Evolutionary conservation across 2,329 filamentous ascomycete species (phyloP).

Genomic region (Xylariaceae sp.): DNA sequence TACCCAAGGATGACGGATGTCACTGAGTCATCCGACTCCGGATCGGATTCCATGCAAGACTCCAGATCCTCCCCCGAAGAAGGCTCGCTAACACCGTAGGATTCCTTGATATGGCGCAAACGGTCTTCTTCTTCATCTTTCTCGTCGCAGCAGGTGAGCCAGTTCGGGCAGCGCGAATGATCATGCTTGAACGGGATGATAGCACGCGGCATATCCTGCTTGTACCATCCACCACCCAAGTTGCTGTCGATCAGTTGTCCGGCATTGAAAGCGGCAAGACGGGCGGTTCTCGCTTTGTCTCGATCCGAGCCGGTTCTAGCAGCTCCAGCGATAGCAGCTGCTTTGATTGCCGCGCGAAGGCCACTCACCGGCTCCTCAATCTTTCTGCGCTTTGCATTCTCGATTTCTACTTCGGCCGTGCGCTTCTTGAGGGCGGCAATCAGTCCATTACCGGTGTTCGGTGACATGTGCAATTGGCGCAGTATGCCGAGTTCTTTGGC

Average conservation of each 20-base stretch:
- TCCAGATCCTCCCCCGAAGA: not conserved
- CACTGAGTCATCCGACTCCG: too few species aligned
- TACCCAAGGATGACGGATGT: too few species aligned
- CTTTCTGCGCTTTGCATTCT: not conserved
- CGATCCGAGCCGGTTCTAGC: slow-evolving; percentile 2
- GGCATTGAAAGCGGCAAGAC: slow-evolving; percentile 2
- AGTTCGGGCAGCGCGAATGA: slow-evolving; percentile 1
- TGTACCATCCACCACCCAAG: not conserved
- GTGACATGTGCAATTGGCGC: not conserved
- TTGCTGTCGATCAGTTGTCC: not conserved
- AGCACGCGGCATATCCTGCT: not conserved
- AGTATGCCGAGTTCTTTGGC: not conserved
- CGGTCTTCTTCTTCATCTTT: not conserved
- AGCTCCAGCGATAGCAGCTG: slow-evolving; percentile 3
- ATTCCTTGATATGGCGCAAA: slow-evolving; percentile 40
- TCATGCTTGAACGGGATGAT: slow-evolving; percentile 2
- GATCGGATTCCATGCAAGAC: too few species aligned
- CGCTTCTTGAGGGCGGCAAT: not conserved
- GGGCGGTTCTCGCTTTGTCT: not conserved
- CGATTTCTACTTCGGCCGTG: not conserved
- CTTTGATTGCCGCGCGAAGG: slow-evolving; percentile 5
- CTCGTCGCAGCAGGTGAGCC: slow-evolving; percentile 4
- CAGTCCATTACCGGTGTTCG: slow-evolving; percentile 1
- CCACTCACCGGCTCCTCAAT: not conserved
- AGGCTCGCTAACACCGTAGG: not conserved